Base-by-base conservation (phyloP, 495 filamentous ascomycete species). In the Xylaria nigripes region DNA sequence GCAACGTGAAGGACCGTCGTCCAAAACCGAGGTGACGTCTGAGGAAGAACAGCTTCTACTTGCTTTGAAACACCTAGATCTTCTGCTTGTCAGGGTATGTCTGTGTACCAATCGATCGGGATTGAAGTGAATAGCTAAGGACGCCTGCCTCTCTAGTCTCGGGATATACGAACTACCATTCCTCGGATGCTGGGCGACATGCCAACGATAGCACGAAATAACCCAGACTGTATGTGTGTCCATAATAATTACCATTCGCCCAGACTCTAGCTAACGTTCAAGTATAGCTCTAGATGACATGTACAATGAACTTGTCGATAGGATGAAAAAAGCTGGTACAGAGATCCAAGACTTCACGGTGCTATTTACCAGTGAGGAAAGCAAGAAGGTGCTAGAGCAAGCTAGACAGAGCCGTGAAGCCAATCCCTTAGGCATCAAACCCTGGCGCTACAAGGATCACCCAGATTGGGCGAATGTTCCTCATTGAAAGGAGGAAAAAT, bases 381-480 rank as follows among this genome's bases (percentile, higher is more conserved):
- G 63, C 52, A 70, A 65, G 41, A 72, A 65, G 47, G 64, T 73
- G 25, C 58, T 80, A 10, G 58, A 68, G 1, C 64, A 70, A 16
- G 73, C 71, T 1, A 66, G 54, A 23, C 67, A 72, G 51, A 79
- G 76, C 55, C 69, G 70, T 24, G 66, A 66, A 46, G 64, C 70
- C 22, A 73, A 75, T 43, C 71, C 74, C 0, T 67, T 68, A 42
- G 75, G 72, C 13, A 75, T 80, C 49, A 75, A 69, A 56, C 69
- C 71, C 25, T 81, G 78, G 77, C 64, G 63, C 19, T 66, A 72
- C 3, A 68, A 60, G 19, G 74, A 80, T 8, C 67, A 80, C 52
- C 75, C 76, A 0, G 69, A 75, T 34, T 80, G 76, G 76, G 61
- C 71, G 40, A 59, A 67, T 9, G 23, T 44, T 27, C 22, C 55